A percentile compares a stretch with the other conserved stretches of the same genome.
Evolutionary conservation across 2,329 filamentous ascomycete genomes (phyloP).

Genomic region (Scedosporium dehoogii): DNA sequence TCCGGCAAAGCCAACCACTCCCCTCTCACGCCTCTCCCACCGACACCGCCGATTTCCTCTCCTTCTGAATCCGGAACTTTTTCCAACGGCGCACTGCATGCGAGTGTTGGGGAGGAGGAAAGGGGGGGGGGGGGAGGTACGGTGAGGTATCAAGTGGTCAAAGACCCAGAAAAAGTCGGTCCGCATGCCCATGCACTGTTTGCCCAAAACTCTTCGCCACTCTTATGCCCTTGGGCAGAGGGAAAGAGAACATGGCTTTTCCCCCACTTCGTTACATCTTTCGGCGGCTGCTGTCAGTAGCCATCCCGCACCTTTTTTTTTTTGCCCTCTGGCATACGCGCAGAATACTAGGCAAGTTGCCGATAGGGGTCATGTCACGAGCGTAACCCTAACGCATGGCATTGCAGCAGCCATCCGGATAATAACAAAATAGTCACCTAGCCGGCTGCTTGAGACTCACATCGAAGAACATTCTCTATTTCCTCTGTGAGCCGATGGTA

Average conservation of each 20-base stretch:
- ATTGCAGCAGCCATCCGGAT: neutral
- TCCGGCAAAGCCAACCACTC: neutral
- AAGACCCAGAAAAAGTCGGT: neutral
- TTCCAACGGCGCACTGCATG: neutral
- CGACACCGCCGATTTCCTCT: neutral
- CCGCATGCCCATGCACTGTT: neutral
- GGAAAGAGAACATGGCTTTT: neutral
- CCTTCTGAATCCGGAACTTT: neutral
- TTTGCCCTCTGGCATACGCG: neutral
- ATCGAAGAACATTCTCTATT: neutral
- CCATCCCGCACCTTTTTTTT: neutral
- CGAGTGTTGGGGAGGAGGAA: neutral
- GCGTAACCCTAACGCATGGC: neutral
- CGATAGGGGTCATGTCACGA: neutral
- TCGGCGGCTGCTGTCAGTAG: neutral
- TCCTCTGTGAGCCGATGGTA: no score
- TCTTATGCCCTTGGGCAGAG: neutral
- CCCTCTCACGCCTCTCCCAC: neutral
- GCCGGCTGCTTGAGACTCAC: no score
- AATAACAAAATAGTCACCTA: no score
- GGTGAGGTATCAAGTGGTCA: neutral
- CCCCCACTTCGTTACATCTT: neutral
- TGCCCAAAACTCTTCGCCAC: neutral
- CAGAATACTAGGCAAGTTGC: neutral
- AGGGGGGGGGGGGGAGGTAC: neutral